Percentiles rank a stretch among this genome's conserved stretches.
Evolutionary conservation across 2,329 filamentous ascomycete species (phyloP).

Genomic region (Apiospora malaysiana): DNA sequence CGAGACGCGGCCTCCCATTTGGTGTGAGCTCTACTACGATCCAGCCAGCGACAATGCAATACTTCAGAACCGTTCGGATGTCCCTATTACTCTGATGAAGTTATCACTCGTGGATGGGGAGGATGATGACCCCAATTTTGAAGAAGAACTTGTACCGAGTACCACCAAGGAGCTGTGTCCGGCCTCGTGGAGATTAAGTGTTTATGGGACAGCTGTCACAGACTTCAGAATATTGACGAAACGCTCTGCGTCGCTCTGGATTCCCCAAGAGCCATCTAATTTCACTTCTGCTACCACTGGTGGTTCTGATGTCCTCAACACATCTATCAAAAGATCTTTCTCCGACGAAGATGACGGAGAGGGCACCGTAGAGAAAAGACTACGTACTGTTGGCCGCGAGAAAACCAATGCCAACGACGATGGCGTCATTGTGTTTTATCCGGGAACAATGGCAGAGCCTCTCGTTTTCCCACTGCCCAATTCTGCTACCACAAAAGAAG

Average conservation of each 20-base stretch:
- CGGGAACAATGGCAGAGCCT: slow-evolving; percentile 55
- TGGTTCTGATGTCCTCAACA: slow-evolving; percentile 46
- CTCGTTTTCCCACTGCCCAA: slow-evolving; percentile 59
- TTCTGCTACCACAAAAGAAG: slow-evolving; percentile 52
- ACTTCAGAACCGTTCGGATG: slow-evolving; percentile 60
- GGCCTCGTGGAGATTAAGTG: slow-evolving; percentile 62
- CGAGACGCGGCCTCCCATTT: slow-evolving; percentile 55
- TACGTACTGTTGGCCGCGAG: slow-evolving; percentile 42
- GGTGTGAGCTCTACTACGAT: slow-evolving; percentile 67
- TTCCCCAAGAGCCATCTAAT: slow-evolving; percentile 37
- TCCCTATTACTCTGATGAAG: slow-evolving; percentile 56
- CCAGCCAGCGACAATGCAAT: slow-evolving; percentile 64
- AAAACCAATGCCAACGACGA: slow-evolving; percentile 45
- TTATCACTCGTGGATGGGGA: slow-evolving; percentile 45
- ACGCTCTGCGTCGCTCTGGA: slow-evolving; percentile 50
- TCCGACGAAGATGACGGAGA: slow-evolving; percentile 49
- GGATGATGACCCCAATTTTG: slow-evolving; percentile 48
- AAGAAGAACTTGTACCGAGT: slow-evolving; percentile 51
- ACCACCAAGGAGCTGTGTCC: slow-evolving; percentile 55
- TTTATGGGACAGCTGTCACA: slow-evolving; percentile 55
- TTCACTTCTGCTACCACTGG: slow-evolving; percentile 34
- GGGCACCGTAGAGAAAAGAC: slow-evolving; percentile 45
- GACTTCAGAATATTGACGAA: slow-evolving; percentile 66
- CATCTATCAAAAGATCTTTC: slow-evolving; percentile 59
- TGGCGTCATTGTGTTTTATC: slow-evolving; percentile 59